Conservation (phyloP, 257 asterid species). For the Leonotis leonurus region DNA sequence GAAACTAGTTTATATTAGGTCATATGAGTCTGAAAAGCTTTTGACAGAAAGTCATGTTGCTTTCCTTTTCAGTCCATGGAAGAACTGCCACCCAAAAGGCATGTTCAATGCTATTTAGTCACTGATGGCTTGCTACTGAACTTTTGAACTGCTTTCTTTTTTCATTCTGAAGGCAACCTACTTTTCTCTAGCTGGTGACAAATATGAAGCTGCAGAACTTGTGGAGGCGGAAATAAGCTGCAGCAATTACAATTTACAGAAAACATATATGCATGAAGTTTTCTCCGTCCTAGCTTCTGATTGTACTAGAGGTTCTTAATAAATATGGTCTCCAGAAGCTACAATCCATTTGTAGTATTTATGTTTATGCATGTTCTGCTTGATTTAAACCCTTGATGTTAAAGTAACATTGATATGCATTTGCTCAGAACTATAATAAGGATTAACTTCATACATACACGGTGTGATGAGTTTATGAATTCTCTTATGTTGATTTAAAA, state of each 20-base stretch:
- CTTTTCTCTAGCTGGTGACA: constrained; percentile 52
- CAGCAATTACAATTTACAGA: constrained; percentile 41
- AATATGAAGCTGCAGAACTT: constrained; percentile 35
- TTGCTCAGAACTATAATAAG: neutral
- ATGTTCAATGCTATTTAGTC: neutral
- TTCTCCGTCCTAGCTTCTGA: constrained; percentile 45
- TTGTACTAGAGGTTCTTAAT: constrained; percentile 50
- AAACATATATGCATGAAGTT: constrained; percentile 50
- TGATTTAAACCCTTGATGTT: neutral
- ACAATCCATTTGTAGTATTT: neutral
- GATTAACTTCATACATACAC: neutral
- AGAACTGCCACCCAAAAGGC: neutral
- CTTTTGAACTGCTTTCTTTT: constrained; percentile 25
- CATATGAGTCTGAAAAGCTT: neutral
- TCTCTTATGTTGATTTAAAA: neutral
- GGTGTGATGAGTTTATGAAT: neutral
- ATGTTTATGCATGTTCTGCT: constrained; percentile 6
- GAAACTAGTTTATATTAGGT: neutral
- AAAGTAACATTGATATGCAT: neutral
- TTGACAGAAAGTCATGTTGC: neutral
- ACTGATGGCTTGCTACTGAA: constrained; percentile 8
- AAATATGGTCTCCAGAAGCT: neutral
- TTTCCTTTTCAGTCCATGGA: neutral
- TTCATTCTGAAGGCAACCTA: constrained; percentile 50
- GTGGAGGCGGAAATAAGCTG: constrained; percentile 35